phyloP scores from a whole-genome alignment of 495 filamentous ascomycete species.

The Trichoderma asperelloides region DNA sequence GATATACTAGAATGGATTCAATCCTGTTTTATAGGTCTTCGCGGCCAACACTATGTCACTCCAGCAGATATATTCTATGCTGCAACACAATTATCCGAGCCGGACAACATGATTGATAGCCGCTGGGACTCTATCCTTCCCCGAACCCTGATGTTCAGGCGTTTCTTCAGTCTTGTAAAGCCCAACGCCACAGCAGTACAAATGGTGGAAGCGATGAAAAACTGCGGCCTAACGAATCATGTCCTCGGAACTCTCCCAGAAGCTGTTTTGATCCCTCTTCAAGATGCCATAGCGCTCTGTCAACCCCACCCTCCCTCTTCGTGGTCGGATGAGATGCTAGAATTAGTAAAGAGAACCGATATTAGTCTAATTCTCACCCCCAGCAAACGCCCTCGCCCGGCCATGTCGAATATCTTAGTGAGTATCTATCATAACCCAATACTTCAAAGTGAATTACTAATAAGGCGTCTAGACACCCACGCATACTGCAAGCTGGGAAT shows the following conservation, averaged over 20 bases:
- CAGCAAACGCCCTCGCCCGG: conserved; percentile 29
- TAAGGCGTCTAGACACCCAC: conserved; percentile 37
- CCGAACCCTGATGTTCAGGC: conserved; percentile 55
- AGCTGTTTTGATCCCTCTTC: conserved; percentile 65
- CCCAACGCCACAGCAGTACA: conserved; percentile 31
- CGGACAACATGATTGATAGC: conserved; percentile 11
- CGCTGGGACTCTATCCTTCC: conserved; percentile 35
- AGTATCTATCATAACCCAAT: conserved; percentile 7
- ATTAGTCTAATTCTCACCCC: conserved; percentile 56
- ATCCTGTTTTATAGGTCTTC: conserved; percentile 45
- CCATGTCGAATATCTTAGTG: conserved; percentile 27
- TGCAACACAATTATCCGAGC: conserved; percentile 7
- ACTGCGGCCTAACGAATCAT: conserved; percentile 44
- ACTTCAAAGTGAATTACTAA: not conserved
- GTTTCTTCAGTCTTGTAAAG: conserved; percentile 38
- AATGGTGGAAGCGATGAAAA: conserved; percentile 53
- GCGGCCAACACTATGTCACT: conserved; percentile 44
- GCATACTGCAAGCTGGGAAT: conserved; percentile 64
- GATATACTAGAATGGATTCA: conserved; percentile 60
- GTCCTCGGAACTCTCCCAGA: conserved; percentile 78
- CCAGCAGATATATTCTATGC: conserved; percentile 43
- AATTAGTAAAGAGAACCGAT: conserved; percentile 76
- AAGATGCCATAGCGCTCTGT: conserved; percentile 74
- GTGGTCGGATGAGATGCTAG: conserved; percentile 62
- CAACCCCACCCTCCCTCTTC: conserved; percentile 69